These are phyloP conservation scores for Fusarium sp. DNA, from an alignment of 2,329 filamentous ascomycete species.

Conservation along the genomic window DNA sequence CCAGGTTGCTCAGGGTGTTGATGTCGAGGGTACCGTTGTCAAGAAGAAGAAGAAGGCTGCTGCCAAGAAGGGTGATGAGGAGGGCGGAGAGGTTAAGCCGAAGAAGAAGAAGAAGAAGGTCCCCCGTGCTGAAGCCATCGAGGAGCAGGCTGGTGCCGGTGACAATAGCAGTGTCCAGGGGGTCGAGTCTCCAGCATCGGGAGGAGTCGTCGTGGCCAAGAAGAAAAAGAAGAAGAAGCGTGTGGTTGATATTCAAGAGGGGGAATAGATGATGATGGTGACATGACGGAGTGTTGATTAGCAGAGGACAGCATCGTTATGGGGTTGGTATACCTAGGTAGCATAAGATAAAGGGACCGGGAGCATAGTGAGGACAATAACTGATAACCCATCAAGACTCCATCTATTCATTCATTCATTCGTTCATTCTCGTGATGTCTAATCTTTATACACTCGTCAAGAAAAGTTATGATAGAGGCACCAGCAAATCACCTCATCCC, in stretches of 20 bases:
- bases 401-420: neutral
- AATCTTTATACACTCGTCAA: neutral
- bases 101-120: slow-evolving; percentile 53
- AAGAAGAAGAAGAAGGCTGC: slow-evolving; percentile 70
- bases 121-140: slow-evolving; percentile 24
- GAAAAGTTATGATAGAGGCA: neutral
- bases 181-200: slow-evolving; percentile 34
- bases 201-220: slow-evolving; percentile 54
- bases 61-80: slow-evolving; percentile 56
- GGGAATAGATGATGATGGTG: slow-evolving; percentile 16
- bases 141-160: slow-evolving; percentile 25
- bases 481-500: neutral
- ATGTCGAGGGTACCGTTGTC: slow-evolving; percentile 73
- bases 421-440: slow-evolving; percentile 4
- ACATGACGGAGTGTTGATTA: neutral
- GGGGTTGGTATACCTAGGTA: slow-evolving; percentile 16
- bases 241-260: slow-evolving; percentile 47
- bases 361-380: slow-evolving; percentile 19
- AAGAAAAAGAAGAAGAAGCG: slow-evolving; percentile 62
- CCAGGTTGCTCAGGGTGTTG: slow-evolving; percentile 76
- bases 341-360: slow-evolving; percentile 8
- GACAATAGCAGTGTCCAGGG: slow-evolving; percentile 36
- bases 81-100: slow-evolving; percentile 36
- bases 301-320: slow-evolving; percentile 7
- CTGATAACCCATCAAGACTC: slow-evolving; percentile 5